These are phyloP conservation scores for Fusarium anguioides DNA, from an alignment of 2,329 filamentous ascomycete species.

Conservation along the genomic window DNA sequence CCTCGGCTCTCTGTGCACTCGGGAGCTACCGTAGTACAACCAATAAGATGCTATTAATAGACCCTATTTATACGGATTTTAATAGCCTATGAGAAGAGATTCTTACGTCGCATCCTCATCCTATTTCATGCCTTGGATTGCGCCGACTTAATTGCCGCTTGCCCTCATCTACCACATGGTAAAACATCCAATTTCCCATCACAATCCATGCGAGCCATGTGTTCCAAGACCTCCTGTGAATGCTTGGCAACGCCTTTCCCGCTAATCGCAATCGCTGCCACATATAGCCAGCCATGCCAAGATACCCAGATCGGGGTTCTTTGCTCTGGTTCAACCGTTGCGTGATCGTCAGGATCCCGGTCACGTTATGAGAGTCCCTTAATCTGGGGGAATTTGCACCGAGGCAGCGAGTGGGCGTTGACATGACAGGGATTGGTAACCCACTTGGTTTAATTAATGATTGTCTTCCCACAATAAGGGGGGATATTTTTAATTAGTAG, in stretches of 20 bases:
- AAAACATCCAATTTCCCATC: conserved; percentile 10
- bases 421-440: conserved; percentile 6
- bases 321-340: conserved; percentile 6
- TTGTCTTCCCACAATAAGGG: conserved; percentile 37
- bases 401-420: no score
- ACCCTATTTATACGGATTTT: fast-evolving
- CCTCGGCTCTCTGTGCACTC: neutral
- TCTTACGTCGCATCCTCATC: no score
- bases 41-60: neutral
- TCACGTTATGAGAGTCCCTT: conserved; percentile 11
- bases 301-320: no score
- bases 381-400: conserved; percentile 27
- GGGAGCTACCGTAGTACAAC: no score
- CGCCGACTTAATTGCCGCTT: neutral
- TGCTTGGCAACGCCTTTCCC: conserved; percentile 23
- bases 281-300: conserved; percentile 1
- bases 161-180: neutral
- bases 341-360: conserved; percentile 24
- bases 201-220: conserved; percentile 25
- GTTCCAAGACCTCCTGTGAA: neutral
- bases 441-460: conserved; percentile 45
- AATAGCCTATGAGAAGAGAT: neutral
- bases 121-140: neutral
- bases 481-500: neutral
- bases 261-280: conserved; percentile 23